Percentiles rank a stretch among this genome's conserved stretches.
Evolutionary conservation across 2,329 filamentous ascomycete genomes (phyloP).

Genomic region (Claviceps cyperi): DNA sequence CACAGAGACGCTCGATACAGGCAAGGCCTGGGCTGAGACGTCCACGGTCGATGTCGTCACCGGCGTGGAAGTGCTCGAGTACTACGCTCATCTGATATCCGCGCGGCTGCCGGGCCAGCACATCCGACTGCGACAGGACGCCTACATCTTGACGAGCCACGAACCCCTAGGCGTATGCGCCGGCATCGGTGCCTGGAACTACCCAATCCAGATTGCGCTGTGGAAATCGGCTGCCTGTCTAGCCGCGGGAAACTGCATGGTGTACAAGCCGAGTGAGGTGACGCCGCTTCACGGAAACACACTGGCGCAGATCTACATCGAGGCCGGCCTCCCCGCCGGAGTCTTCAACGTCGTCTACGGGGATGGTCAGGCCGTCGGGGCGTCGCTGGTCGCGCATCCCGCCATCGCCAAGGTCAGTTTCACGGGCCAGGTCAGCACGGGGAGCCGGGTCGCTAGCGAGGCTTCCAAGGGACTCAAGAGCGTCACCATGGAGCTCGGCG

Average conservation of each 20-base stretch:
- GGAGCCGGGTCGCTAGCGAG: slow-evolving; percentile 63
- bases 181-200: slow-evolving; percentile 85
- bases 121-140: slow-evolving; percentile 56
- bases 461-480: slow-evolving; percentile 75
- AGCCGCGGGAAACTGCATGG: slow-evolving; percentile 77
- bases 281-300: slow-evolving; percentile 70
- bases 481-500: slow-evolving; percentile 83
- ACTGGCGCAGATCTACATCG: slow-evolving; percentile 60
- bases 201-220: slow-evolving; percentile 77
- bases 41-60: slow-evolving; percentile 71
- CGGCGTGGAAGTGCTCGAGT: slow-evolving; percentile 74
- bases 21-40: slow-evolving; percentile 75
- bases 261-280: slow-evolving; percentile 82
- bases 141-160: slow-evolving; percentile 73
- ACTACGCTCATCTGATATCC: slow-evolving; percentile 68
- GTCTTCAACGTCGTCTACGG: slow-evolving; percentile 84
- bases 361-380: slow-evolving; percentile 56
- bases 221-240: slow-evolving; percentile 83
- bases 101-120: slow-evolving; percentile 73
- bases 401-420: slow-evolving; percentile 76
- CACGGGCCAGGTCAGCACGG: slow-evolving; percentile 74
- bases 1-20: slow-evolving; percentile 72
- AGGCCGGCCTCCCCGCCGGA: slow-evolving; percentile 66
- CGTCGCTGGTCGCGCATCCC: slow-evolving; percentile 57
- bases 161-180: slow-evolving; percentile 71